Conservation (phyloP, 1,139 yeast species). For the Protomyces lactucae-debilis region DNA sequence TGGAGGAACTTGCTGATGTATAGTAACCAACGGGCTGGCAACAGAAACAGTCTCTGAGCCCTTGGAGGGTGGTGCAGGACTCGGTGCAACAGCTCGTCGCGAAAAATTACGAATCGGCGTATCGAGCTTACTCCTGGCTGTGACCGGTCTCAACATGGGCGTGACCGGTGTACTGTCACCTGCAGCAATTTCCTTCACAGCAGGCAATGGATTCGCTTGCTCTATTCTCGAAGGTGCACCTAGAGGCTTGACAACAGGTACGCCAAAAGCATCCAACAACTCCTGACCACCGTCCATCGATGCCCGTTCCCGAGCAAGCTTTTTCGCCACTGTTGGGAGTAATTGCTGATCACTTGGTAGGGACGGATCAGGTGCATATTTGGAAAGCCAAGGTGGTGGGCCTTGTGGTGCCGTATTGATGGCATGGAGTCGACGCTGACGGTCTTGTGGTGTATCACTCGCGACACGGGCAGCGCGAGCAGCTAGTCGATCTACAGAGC, state of each 20-base stretch:
- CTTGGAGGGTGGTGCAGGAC: background rate
- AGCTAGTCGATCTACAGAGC: background rate
- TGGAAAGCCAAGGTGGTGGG: slow-evolving; percentile 25
- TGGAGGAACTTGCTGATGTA: too few species aligned
- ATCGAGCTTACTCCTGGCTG: background rate
- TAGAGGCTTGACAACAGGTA: background rate
- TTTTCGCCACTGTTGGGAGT: slow-evolving; percentile 22
- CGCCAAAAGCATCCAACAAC: background rate
- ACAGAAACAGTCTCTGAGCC: too few species aligned
- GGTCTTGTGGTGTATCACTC: slow-evolving; percentile 4
- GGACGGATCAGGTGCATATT: slow-evolving; percentile 15
- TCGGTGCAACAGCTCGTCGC: background rate
- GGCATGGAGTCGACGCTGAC: slow-evolving; percentile 15
- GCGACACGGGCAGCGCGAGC: background rate
- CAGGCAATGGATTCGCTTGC: background rate
- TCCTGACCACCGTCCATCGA: background rate
- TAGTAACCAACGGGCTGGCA: too few species aligned
- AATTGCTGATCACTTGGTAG: slow-evolving; percentile 23
- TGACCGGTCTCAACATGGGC: background rate
- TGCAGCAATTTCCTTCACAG: background rate
- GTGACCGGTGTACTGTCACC: background rate
- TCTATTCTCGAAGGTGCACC: background rate
- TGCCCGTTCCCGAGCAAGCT: slow-evolving; percentile 6
- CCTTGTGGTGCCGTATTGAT: slow-evolving; percentile 26
- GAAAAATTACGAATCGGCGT: background rate